These are phyloP conservation scores for Lachnellula subtilissima DNA, from an alignment of 2,329 filamentous ascomycete species.

Conservation along the genomic window DNA sequence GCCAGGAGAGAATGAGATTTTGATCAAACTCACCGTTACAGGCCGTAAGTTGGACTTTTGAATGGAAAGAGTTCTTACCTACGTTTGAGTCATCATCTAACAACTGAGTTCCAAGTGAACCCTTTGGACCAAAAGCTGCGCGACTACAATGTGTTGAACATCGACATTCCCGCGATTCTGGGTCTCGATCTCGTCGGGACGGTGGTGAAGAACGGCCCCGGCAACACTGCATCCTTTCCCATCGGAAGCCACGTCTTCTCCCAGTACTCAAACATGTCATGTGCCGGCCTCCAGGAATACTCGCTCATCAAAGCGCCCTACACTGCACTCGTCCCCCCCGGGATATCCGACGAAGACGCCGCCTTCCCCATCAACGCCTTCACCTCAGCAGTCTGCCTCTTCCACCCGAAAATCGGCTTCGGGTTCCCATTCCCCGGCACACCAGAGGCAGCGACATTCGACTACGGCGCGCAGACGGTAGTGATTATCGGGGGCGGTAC, in stretches of 20 bases:
- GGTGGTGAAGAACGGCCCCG: constrained; percentile 27
- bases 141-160: constrained; percentile 34
- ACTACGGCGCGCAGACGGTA: constrained; percentile 24
- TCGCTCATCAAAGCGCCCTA: constrained; percentile 30
- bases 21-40: constrained; percentile 34
- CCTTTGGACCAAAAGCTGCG: constrained; percentile 37
- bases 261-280: constrained; percentile 16
- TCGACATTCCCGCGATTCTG: constrained; percentile 33
- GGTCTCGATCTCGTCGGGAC: constrained; percentile 34
- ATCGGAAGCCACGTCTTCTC: constrained; percentile 33
- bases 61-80: background rate
- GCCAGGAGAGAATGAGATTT: constrained; percentile 32
- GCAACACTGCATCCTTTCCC: constrained; percentile 22
- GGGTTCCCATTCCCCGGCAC: constrained; percentile 29
- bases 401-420: constrained; percentile 16
- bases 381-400: constrained; percentile 21
- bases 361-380: constrained; percentile 36
- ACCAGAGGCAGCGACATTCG: constrained; percentile 18
- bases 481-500: constrained; percentile 35
- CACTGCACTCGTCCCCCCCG: constrained; percentile 32
- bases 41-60: constrained; percentile 9
- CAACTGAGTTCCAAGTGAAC: constrained; percentile 7
- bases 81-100: background rate
- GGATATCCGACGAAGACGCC: constrained; percentile 33
- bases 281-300: constrained; percentile 36